Evolutionary conservation across 495 filamentous ascomycete genomes (phyloP), one percentile per base, ranked within the genome.

Genomic region (Tetracladium setigerum): DNA sequence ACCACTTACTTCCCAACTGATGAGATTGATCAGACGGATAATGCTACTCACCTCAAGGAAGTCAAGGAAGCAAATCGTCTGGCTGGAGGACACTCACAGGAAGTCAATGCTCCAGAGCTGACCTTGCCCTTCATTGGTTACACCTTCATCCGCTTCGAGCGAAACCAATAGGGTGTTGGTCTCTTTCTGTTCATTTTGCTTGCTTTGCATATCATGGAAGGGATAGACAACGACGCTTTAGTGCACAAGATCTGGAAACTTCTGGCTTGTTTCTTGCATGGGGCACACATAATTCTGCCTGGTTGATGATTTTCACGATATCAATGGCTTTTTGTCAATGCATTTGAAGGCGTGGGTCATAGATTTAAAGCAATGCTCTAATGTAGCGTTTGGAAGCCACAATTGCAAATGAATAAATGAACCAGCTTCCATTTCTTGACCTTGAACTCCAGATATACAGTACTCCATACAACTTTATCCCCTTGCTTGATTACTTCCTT

Each of bases 1-100:
- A 92, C 90, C n/a, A 87, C 87, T 17, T 95, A 98, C 71, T 98
- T 98, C 82, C 92, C 92, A 7, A 95, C 87, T 37, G 91, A 97
- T 62, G 92, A 98, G 62, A 95, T 98, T 55, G 87, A 89, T 52
- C 89, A 96, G 70, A 87, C 83, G 30, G 89, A 95, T 60, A 89
- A 84, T 41, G 84, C 66, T 61, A 94, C 69, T 66, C 76, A 67
- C 76, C 79, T 64, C 76, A 87, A 71, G 77, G 79, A 63, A 68
- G 73, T 48, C 31, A 15, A 41, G 4, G 45, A 49, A 39, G 57
- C 57, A 6, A 46, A 39, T n/a, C 15, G 18, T 5, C n/a, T 37
- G 2, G 22, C 22, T 27, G 49, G 52, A 18, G 57, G 51, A n/a
- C 3, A 27, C 22, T 27, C 22, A 27, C 66, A 66, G 52, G 58